Evolutionary conservation across 78 protist genomes (phyloP), one percentile per base, ranked within the genome.

Genomic region (Goniomonas avonlea): DNA sequence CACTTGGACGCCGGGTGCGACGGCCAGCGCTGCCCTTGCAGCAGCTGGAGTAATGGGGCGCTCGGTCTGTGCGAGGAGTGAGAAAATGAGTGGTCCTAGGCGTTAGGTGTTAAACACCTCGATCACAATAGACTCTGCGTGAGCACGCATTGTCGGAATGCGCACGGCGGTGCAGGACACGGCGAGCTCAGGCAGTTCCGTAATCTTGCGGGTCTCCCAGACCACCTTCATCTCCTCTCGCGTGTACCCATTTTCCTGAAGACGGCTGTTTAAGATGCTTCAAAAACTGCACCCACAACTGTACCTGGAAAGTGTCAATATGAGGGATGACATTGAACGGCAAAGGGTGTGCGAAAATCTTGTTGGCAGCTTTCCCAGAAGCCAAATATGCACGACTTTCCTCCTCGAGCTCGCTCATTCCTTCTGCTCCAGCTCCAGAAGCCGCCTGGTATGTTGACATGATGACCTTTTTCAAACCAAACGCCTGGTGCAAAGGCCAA

Each of bases 131-230:
- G 81, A 9, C 73, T 76, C 81, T 29, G 81, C 53, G 59, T 76
- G 81, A 29, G 81, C 81, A 13, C 81, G 69, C 38, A 76, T 34
- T 48, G 81, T 76, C 39, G 81, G 81, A 71, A 76, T 76, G 29
- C 81, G 69, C 60, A 76, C 81, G 34, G 50, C 61, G 23, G 80
- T 74, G 80, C 81, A 76, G 4, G 81, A 76, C 65, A 76, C 73
- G 45, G 73, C 73, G 11, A 76, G 81, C 43, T 40, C 53, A 45
- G 81, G 81, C 34, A 76, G 38, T 37, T 60, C 73, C 71, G 59
- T 59, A 59, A 76, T 76, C 73, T 76, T 76, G 50, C 70, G 70
- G 59, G 66, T 48, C 81, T 76, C 81, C 81, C 81, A 76, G 25
- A 61, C 32, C 43, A 76, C 81, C 79, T 73, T 50, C 60, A 70